Evolutionary conservation across 1,139 yeast genomes (phyloP).

Genomic region (Candida anutae): DNA sequence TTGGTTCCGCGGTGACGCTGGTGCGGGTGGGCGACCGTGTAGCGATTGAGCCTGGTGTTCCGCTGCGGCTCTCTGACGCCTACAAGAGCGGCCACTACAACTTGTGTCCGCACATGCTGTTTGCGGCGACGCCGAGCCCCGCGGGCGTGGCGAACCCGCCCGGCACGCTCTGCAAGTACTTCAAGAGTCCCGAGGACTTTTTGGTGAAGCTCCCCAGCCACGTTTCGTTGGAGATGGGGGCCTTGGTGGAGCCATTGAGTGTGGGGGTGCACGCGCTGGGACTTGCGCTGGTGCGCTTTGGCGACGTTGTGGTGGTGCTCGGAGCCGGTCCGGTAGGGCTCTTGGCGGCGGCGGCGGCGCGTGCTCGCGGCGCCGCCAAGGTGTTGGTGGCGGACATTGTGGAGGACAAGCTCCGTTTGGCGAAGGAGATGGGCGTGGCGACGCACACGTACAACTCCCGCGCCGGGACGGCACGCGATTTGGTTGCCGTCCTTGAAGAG

Average conservation of each 20-base stretch:
- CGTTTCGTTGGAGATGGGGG: conserved; percentile 79
- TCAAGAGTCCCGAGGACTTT: conserved; percentile 75
- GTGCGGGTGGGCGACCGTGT: conserved; percentile 72
- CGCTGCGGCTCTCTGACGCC: conserved; percentile 66
- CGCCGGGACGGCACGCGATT: conserved; percentile 28
- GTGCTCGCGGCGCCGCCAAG: conserved; percentile 73
- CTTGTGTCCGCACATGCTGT: conserved; percentile 73
- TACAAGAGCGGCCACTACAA: conserved; percentile 74
- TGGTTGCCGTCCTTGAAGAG: conserved; percentile 35
- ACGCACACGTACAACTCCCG: conserved; percentile 55
- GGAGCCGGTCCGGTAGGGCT: conserved; percentile 96
- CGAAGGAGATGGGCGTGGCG: conserved; percentile 49
- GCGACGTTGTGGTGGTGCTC: conserved; percentile 69
- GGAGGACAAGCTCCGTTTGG: conserved; percentile 53
- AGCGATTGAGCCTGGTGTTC: conserved; percentile 70
- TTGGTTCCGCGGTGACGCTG: conserved; percentile 52
- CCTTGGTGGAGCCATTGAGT: conserved; percentile 79
- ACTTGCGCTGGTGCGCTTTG: conserved; percentile 58
- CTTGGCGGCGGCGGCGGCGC: conserved; percentile 69
- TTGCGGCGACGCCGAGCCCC: conserved; percentile 73
- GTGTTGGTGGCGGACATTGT: conserved; percentile 60
- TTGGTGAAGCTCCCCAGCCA: conserved; percentile 71
- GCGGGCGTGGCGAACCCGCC: conserved; percentile 39
- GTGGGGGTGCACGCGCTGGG: conserved; percentile 83
- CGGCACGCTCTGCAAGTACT: conserved; percentile 72